Conservation (phyloP, 2,329 filamentous ascomycete genomes). For the Sclerotinia glacialis region DNA sequence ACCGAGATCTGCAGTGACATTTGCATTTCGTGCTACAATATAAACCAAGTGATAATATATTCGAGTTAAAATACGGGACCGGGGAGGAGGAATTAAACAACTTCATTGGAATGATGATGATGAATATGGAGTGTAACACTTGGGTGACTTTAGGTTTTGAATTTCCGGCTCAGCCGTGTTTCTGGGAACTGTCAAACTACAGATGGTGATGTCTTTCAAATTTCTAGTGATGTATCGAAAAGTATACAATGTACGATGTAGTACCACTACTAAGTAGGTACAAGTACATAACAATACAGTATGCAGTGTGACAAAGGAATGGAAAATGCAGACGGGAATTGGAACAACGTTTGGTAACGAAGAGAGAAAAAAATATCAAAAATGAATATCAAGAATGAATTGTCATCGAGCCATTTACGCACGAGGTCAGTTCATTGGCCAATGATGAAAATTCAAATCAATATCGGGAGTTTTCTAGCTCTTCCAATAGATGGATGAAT, state of each 20-base stretch:
- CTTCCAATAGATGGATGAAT: conserved; percentile 9
- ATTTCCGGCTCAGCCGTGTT: conserved; percentile 15
- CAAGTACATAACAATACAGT: background rate
- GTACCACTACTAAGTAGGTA: conserved; percentile 2
- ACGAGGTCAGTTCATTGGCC: conserved; percentile 28
- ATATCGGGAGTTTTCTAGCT: background rate
- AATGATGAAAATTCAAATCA: conserved; percentile 6
- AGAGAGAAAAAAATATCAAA: too few species aligned
- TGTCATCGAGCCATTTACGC: conserved; percentile 25
- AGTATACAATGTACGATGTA: conserved; percentile 4
- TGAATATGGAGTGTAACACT: conserved; percentile 4
- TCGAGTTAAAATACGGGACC: background rate
- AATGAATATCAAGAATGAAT: conserved; percentile 7
- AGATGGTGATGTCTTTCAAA: background rate
- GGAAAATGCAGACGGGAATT: background rate
- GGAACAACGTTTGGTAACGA: background rate
- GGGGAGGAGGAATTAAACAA: conserved; percentile 9
- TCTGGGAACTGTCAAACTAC: conserved; percentile 6
- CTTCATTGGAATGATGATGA: background rate
- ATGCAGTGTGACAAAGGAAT: background rate
- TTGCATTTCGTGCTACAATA: conserved; percentile 1
- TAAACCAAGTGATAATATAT: conserved; percentile 1
- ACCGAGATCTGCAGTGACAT: conserved; percentile 17
- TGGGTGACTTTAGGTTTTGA: background rate
- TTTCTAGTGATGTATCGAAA: background rate